Evolutionary conservation across 2,329 filamentous ascomycete genomes (phyloP), one percentile per base, ranked within the genome.

Genomic region (Talaromyces sp.): DNA sequence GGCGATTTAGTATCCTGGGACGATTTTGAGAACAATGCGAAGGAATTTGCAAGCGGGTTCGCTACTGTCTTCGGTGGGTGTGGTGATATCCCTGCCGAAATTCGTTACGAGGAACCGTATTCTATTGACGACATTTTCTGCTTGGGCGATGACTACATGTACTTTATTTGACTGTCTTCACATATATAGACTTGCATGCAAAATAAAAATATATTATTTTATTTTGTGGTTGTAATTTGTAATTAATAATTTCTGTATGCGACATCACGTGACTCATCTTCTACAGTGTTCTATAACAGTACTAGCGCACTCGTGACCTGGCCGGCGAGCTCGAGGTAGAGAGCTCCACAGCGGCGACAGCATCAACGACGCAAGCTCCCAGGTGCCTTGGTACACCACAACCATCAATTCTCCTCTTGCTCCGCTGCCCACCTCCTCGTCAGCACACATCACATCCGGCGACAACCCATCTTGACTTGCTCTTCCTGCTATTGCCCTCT

Each of bases 41-140:
- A 72, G 0, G 75, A 80, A 6, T 91, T 87, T 67, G 77, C 83
- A 4, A 68, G 74, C 0, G 68, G 77, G 14, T 93, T 94, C 69
- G 83, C 86, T 50, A 73, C 75, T 56, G 77, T 83, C 3, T 81
- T 91, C 14, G 91, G 91, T n/a, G 84, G 83, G 0, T 96, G 91
- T 67, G 70, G 71, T 26, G 72, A 68, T 2, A 72, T 75, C 9
- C 69, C 69, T 27, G 70, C 67, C 59, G 68, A 67, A 72, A 65
- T 52, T n/a, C 24, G 11, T 19, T 26, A 67, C 66, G 69, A 68
- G 55, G 58, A 59, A 38, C 50, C 21, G 10, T 59, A 73, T 27
- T 77, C 76, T 43, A 79, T 84, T 1, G 74, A 77, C 31, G 87
- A 90, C 69, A 73, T 92, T 54, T 92, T 92, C 70, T 92, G 89